Evolutionary conservation across 768 basidiomycete species (phyloP), one percentile per base, ranked within the genome.

Genomic region (Tylopilus plumbeoviolaceoides): DNA sequence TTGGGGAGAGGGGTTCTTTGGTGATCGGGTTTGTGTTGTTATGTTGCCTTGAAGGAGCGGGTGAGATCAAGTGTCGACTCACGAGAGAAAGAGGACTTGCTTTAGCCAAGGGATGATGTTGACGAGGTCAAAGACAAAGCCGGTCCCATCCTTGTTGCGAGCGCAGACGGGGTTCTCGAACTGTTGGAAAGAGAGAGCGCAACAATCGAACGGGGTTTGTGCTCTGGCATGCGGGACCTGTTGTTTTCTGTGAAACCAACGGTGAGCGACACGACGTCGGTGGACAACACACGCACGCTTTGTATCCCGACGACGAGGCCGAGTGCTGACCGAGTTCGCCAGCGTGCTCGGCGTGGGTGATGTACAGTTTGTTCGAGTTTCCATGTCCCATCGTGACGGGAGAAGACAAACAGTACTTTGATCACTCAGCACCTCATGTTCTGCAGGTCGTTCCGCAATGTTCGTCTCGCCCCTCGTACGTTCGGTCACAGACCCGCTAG

Each of bases 41-140:
- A 65, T 92, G 90, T 62, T 89, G 87, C 65, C 89, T 92, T 62
- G 46, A 59, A 60, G 49, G 18, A 45, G 21, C 23, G 46, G 31
- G 48, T 57, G 51, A 59, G 56, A 45, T 46, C 51, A 50, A 40
- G 21, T 28, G 48, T 35, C n/a, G 44, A 52, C 39, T 44, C 31
- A 49, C 47, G 20, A 44, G 35, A 39, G 15, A 50, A 50, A 43
- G 23, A 28, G 31, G 30, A 75, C 84, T 59, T 64, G 86, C 94
- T 95, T 92, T 43, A 98, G 78, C 87, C 93, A 97, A 28, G 93
- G 91, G 44, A 97, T 87, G 62, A 95, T 95, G 67, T 92, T 95
- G 47, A 93, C 79, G 39, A 97, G 73, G 59, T 95, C 94, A 65
- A 92, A 95, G 8, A 95, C 93, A 53, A 68, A 64, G 33, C 91